Conservation (phyloP, 1,284 basidiomycete species). For the Ceratobasidium sp. region DNA sequence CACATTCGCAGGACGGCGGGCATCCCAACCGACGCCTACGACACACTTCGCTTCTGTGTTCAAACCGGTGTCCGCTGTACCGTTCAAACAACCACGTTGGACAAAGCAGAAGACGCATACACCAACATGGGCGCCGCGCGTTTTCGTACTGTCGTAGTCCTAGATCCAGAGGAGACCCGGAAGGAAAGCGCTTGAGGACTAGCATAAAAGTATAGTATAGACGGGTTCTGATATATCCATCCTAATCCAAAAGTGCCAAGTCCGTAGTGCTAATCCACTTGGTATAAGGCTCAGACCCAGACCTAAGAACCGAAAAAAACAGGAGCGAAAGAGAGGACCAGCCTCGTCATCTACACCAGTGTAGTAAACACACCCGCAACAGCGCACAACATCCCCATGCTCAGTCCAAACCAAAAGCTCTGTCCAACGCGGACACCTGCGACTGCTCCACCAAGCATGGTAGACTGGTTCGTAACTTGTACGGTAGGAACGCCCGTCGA, state of each 20-base stretch:
- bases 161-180: constrained; percentile 14
- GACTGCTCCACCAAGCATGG: constrained; percentile 30
- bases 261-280: background rate
- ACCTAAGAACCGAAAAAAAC: constrained; percentile 10
- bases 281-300: background rate
- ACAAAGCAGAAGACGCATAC: constrained; percentile 20
- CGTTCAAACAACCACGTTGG: constrained; percentile 8
- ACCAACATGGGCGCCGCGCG: constrained; percentile 16
- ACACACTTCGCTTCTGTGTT: constrained; percentile 35
- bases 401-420: constrained; percentile 37
- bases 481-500: constrained; percentile 48
- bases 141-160: constrained; percentile 24
- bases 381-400: constrained; percentile 32
- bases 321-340: constrained; percentile 6
- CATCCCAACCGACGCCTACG: constrained; percentile 19
- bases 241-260: constrained; percentile 3
- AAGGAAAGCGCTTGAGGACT: constrained; percentile 10
- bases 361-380: constrained; percentile 34
- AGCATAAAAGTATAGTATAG: constrained; percentile 18
- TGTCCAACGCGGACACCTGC: constrained; percentile 18
- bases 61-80: constrained; percentile 28
- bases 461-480: constrained; percentile 40
- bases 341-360: constrained; percentile 13
- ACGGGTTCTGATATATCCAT: constrained; percentile 11
- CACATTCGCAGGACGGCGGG: constrained; percentile 27